These are phyloP conservation scores for Gossypium gossypioides DNA, from an alignment of 441 rosid species.

Conservation along the genomic window DNA sequence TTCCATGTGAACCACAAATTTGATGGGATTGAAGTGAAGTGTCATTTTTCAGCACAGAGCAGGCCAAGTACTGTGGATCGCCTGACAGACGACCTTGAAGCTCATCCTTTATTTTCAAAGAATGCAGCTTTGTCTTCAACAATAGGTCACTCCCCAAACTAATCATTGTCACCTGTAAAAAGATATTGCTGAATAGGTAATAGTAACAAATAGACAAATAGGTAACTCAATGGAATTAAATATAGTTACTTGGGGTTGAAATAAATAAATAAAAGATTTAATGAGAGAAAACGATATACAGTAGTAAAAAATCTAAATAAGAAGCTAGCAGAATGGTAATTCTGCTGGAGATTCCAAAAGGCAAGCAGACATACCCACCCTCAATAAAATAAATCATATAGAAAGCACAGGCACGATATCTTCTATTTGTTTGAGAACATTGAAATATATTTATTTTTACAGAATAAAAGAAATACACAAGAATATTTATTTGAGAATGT, in stretches of 20 bases:
- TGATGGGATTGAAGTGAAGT: conserved; percentile 32
- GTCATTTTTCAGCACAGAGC: conserved; percentile 70
- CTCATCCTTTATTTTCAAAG: conserved; percentile 86
- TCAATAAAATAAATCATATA: not conserved
- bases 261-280: not conserved
- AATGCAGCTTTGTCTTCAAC: conserved; percentile 82
- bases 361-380: not conserved
- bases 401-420: not conserved
- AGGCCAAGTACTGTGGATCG: conserved; percentile 61
- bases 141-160: conserved; percentile 62
- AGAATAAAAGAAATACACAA: not conserved
- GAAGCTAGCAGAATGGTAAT: not conserved
- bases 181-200: conserved; percentile 14
- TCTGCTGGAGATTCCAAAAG: not conserved
- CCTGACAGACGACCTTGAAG: conserved; percentile 60
- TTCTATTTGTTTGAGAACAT: not conserved
- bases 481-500: not conserved
- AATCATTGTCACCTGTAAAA: conserved; percentile 66
- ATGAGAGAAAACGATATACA: not conserved
- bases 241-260: not conserved
- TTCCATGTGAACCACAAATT: conserved; percentile 29
- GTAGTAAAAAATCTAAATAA: not conserved
- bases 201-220: not conserved
- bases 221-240: not conserved
- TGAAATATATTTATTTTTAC: not conserved